Evolutionary conservation across 2,329 filamentous ascomycete species (phyloP).

Genomic region (Alternaria triticimaculans): DNA sequence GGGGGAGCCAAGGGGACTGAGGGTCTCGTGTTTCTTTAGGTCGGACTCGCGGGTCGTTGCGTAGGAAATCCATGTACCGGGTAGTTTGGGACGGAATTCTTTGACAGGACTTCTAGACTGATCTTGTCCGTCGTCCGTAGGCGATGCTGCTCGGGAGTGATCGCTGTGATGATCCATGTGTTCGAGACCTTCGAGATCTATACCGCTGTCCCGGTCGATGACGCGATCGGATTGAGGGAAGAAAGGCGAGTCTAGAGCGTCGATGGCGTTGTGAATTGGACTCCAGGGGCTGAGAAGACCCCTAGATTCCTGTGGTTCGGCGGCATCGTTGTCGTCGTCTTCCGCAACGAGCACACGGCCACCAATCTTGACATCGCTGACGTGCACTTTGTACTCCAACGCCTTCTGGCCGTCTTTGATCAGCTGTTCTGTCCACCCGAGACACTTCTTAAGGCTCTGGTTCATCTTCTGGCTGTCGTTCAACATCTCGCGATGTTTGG

Average conservation of each 20-base stretch:
- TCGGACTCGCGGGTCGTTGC: neutral
- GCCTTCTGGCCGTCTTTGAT: slow-evolving; percentile 90
- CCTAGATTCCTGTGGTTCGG: slow-evolving; percentile 26
- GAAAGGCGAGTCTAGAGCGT: slow-evolving; percentile 27
- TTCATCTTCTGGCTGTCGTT: slow-evolving; percentile 95
- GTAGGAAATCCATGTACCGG: slow-evolving; percentile 18
- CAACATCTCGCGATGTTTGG: slow-evolving; percentile 86
- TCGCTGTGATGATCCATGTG: slow-evolving; percentile 18
- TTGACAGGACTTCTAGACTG: slow-evolving; percentile 8
- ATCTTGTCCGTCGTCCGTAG: neutral
- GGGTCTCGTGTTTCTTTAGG: slow-evolving; percentile 12
- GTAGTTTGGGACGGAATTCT: slow-evolving; percentile 15
- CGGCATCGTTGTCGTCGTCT: slow-evolving; percentile 63
- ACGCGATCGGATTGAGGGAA: slow-evolving; percentile 26
- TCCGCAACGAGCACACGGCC: slow-evolving; percentile 78
- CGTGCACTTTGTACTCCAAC: slow-evolving; percentile 78
- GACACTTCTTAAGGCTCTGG: slow-evolving; percentile 86
- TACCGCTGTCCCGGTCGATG: slow-evolving; percentile 48
- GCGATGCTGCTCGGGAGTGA: slow-evolving; percentile 1
- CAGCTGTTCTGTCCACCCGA: slow-evolving; percentile 87
- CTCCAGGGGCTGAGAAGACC: slow-evolving; percentile 49
- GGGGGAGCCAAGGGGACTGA: slow-evolving; percentile 36
- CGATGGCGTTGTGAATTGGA: slow-evolving; percentile 32
- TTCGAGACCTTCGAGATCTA: slow-evolving; percentile 44
- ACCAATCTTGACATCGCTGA: slow-evolving; percentile 81